Evolutionary conservation across 768 basidiomycete genomes (phyloP), one percentile per base, ranked within the genome.

Genomic region (Obba rivulosa): DNA sequence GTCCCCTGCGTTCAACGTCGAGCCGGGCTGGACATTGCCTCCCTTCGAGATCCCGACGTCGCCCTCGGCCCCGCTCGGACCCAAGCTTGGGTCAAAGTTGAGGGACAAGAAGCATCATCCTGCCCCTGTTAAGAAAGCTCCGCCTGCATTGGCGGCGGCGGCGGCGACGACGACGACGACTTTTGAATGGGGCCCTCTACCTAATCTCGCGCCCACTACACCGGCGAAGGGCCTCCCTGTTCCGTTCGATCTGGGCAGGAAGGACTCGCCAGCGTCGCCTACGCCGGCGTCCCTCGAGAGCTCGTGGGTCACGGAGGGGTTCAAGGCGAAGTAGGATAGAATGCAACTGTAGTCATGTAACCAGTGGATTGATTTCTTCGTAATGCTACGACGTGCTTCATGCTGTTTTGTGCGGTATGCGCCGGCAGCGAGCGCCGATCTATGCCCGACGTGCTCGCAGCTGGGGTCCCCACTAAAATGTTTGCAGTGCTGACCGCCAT

Each of bases 121-220:
- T 45, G 58, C 59, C 51, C 68, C 64, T 44, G 62, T 68, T 28
- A 37, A 51, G 13, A 39, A 69, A 41, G 66, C 64, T 57, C 69
- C 66, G 31, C 45, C 54, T 10, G 34, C 55, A 11, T 8, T 18
- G n/a, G 34, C 51, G 34, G 48, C 52, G 9, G 25, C 49, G 18
- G 34, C 55, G 16, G 43, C 46, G n/a, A 45, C 57, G 1, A 35
- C 64, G 0, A 48, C 61, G 1, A 28, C 72, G 20, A 56, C 67
- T 1, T 81, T 83, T 60, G 72, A 77, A 54, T 84, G 82, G 82
- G 83, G 83, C 9, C 81, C 81, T 1, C 55, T 83, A 49, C 82
- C 82, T n/a, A 50, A 48, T 21, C 47, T 58, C 24, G 43, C 45
- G 17, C 51, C 58, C 21, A 56, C 45, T 46, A 51, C 48, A 13